Evolutionary conservation across 2,329 filamentous ascomycete species (phyloP), one percentile per base, ranked within the genome.

Genomic region (Aspergillus sp.): DNA sequence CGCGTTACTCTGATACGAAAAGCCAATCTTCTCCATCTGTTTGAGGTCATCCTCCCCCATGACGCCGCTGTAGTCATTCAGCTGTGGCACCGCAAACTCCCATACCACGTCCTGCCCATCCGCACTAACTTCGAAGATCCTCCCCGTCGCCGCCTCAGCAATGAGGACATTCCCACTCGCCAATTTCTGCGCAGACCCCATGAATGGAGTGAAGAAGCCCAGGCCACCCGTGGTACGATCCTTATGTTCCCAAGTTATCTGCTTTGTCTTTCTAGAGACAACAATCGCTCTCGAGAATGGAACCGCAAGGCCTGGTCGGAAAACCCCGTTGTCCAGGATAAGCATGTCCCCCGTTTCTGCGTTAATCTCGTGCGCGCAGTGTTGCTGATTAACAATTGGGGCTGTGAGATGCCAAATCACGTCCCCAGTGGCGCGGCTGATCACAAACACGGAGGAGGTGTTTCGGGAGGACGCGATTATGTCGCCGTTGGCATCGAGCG

Each of bases 311-410:
- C 70, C 69, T 13, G 71, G 65, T 5, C 78, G 68, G 57, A 77
- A 80, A 0, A 75, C 75, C 3, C 78, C 78, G 53, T 80, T 80
- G 60, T 80, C 78, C 58, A 80, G 77, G 53, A 80, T 75, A 17
- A 80, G 66, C 15, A 80, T 78, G 48, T 74, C 74, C 5, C 77
- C 77, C 3, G 46, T 50, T 4, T 22, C 74, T 66, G 0, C 71
- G 64, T 17, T 30, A 5, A 80, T 67, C 60, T 80, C 74, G 27
- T 69, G 74, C 0, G 78, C 77, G 53, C 75, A 76, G 63, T 80
- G 77, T 60, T 80, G 78, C 61, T 80, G 78, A 1, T 73, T 74
- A 0, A 80, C 67, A 3, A 74, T 67, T 3, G 72, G 73, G 2
- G 73, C 70, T 22, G 72, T 70, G 12, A 80, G 67, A 41, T 75